A percentile compares a stretch with the other conserved stretches of the same genome.
These are phyloP conservation scores for Sphaerobolus stellatus DNA, from an alignment of 1,284 basidiomycete species.

Conservation along the genomic window DNA sequence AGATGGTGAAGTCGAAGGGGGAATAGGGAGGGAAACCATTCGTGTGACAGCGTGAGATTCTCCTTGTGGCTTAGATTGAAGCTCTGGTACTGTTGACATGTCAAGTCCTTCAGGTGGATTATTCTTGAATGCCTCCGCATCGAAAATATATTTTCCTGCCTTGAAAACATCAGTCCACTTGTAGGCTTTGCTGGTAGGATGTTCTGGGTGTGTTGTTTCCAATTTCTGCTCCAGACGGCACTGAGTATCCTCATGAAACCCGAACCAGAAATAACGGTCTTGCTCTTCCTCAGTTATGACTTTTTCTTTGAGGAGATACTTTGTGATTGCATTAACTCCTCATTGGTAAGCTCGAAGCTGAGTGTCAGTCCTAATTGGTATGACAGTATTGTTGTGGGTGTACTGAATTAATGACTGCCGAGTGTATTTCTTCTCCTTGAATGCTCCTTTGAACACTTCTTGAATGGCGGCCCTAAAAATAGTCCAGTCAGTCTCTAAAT, in stretches of 20 bases:
- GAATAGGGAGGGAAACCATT: too few relatives aligned
- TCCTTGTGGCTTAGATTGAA: not conserved
- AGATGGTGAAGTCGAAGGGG: not conserved
- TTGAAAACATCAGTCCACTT: not conserved
- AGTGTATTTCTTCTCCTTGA: not conserved
- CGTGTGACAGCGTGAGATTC: too few relatives aligned
- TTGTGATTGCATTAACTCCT: not conserved
- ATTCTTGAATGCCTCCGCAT: not conserved
- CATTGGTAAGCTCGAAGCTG: not conserved
- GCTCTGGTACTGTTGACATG: too few relatives aligned
- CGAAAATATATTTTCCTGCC: not conserved
- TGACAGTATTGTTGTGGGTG: too few relatives aligned
- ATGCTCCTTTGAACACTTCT: not conserved
- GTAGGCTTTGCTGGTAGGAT: not conserved
- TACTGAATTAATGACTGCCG: not conserved
- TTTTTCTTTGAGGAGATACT: not conserved
- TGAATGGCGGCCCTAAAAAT: not conserved
- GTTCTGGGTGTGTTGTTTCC: not conserved
- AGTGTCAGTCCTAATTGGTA: not conserved
- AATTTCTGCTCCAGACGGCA: not conserved
- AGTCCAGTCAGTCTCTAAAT: not conserved
- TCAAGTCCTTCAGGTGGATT: not conserved
- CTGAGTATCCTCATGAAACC: not conserved
- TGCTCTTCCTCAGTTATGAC: not conserved
- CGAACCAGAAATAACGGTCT: slow-evolving; percentile 1